Base-by-base conservation (phyloP, 148 eudicot species). In the Spergularia bocconei region DNA sequence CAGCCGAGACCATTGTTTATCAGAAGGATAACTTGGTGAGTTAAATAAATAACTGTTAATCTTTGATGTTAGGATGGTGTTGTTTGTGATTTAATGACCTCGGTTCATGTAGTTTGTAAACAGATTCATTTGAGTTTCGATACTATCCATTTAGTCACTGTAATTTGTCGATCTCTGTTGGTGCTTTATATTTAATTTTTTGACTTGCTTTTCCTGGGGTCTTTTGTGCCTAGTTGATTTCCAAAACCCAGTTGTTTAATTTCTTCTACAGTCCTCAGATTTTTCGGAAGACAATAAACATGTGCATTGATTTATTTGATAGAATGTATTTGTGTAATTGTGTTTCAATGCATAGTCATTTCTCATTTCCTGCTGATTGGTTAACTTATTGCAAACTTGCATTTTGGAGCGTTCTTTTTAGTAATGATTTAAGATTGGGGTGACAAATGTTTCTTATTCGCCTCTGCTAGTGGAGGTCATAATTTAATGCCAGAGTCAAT, bases 1-100 rank as follows among this genome's bases (percentile, higher is more conserved):
- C 99, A 76, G 99, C 96, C n/a, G 96, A 95, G 82, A 95, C 97
- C 12, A 90, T 95, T 76, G 94, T 95, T 39, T 82, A 84, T 82
- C 96, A 95, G 83, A 83, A 87, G 75, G 92, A 79, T 69, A 84
- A 92, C 77, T 84, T 95, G 92, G 99, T 95, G 82, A 80, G 82
- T 76, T 5, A 69, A 17, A 14, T n/a, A 44, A 69, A 64, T 60
- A 44, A 69, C 69, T 60, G 61, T 15, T 76, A 38, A 63, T 29
- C 12, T 1, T 52, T 7, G 11, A 25, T 52, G 8, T 69, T 25
- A 68, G 17, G 19, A 23, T 51, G 57, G 0, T 68, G 58, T 7
- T 23, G 5, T 68, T n/a, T 23, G 12, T 68, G 4, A 29, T 36
- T 13, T 10, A 1, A 63, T 44, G 1, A 15, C 64, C 16, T 0